phyloP scores from a whole-genome alignment of 306 rosid genomes.

The Cicer bijugum region DNA sequence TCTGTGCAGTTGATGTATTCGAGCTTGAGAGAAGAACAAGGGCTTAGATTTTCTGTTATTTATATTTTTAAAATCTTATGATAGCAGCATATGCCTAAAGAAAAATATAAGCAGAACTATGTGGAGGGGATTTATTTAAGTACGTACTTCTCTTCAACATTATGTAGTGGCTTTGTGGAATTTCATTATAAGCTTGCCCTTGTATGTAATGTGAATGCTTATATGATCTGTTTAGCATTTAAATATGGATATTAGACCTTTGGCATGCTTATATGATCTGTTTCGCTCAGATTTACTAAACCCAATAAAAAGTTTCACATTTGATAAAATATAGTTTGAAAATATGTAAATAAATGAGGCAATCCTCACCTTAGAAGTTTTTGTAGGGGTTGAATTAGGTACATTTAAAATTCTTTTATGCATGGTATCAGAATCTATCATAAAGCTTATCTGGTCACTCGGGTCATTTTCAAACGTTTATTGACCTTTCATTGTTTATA shows the following conservation, averaged over 20 bases:
- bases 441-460: too few species aligned
- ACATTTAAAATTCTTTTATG: too few species aligned
- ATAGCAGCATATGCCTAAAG: constrained; percentile 12
- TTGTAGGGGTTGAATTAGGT: too few species aligned
- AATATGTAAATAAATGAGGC: too few species aligned
- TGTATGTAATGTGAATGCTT: constrained; percentile 32
- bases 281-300: too few species aligned
- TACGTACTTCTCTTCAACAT: constrained; percentile 6
- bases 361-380: too few species aligned
- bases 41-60: constrained; percentile 33
- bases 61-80: constrained; percentile 28
- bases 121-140: constrained; percentile 5
- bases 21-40: constrained; percentile 22
- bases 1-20: constrained; percentile 46
- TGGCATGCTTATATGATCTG: neutral
- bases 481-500: too few species aligned
- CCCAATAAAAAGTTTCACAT: too few species aligned
- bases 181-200: constrained; percentile 18
- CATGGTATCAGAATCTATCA: too few species aligned
- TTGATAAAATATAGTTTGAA: too few species aligned
- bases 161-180: constrained; percentile 43
- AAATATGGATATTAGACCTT: constrained; percentile 22
- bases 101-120: constrained; percentile 39
- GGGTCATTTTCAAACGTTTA: too few species aligned
- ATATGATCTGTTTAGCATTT: constrained; percentile 27